A percentile compares a stretch with the other conserved stretches of the same genome.
Evolutionary conservation across 139 green algal genomes (phyloP).

Genomic region (Limnomonas spitsbergensis): DNA sequence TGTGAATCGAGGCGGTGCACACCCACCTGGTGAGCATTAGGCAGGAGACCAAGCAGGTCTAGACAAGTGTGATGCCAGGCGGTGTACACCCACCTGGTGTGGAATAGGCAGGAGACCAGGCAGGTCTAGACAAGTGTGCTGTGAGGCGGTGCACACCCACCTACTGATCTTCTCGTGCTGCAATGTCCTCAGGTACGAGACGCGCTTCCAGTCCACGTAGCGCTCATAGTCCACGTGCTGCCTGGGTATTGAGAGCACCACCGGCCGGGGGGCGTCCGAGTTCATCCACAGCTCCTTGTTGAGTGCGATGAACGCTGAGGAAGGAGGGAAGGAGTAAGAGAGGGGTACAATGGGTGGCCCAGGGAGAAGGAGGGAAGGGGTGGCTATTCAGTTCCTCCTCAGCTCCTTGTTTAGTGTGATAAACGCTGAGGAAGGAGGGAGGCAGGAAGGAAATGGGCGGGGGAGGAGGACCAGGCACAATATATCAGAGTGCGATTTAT

Average conservation of each 20-base stretch:
- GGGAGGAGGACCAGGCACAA: neutral
- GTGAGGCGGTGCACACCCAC: too few species aligned
- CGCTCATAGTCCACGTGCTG: conserved; percentile 4
- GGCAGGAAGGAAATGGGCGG: neutral
- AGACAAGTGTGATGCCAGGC: too few species aligned
- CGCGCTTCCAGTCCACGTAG: conserved; percentile 17
- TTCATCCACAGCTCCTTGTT: conserved; percentile 1
- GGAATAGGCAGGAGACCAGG: too few species aligned
- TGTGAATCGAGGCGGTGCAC: too few species aligned
- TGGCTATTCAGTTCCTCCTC: neutral
- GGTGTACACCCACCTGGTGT: too few species aligned
- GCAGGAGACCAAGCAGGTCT: too few species aligned
- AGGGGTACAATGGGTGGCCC: neutral
- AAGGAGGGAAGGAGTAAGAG: too few species aligned
- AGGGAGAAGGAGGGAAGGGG: too few species aligned
- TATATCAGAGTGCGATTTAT: neutral
- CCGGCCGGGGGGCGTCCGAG: conserved; percentile 3
- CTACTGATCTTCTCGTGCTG: conserved; percentile 34
- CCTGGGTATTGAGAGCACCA: neutral
- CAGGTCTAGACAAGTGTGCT: too few species aligned
- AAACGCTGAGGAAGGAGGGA: neutral
- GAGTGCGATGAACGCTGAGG: neutral
- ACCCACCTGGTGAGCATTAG: too few species aligned
- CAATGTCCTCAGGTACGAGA: conserved; percentile 22
- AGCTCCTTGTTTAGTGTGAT: neutral